These are phyloP conservation scores for Cryptococcus hybrid DNA, from an alignment of 1,284 basidiomycete genomes.

Conservation along the genomic window DNA sequence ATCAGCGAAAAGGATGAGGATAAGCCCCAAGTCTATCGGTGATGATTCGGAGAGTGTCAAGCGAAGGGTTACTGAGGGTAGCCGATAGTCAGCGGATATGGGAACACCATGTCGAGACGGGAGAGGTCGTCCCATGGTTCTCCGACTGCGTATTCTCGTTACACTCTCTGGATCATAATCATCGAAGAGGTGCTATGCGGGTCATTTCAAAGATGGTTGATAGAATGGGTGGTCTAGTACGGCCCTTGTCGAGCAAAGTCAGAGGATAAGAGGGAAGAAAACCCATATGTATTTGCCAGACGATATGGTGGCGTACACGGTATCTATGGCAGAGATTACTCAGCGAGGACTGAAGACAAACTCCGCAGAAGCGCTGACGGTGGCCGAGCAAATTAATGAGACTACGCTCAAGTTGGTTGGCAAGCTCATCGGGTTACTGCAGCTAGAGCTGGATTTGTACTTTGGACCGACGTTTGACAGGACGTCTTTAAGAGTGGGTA, in stretches of 20 bases:
- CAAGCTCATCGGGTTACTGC: constrained; percentile 66
- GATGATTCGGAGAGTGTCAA: constrained; percentile 44
- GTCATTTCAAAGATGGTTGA: constrained; percentile 41
- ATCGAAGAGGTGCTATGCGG: constrained; percentile 27
- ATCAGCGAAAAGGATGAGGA: constrained; percentile 18
- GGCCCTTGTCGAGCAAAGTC: constrained; percentile 46
- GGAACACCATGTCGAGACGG: constrained; percentile 49
- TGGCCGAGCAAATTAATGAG: constrained; percentile 74
- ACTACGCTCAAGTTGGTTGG: constrained; percentile 72
- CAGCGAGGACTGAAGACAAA: constrained; percentile 63
- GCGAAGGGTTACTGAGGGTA: constrained; percentile 41
- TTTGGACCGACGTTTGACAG: constrained; percentile 57
- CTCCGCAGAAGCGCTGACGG: constrained; percentile 46
- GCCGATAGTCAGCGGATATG: constrained; percentile 46
- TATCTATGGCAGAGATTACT: constrained; percentile 76
- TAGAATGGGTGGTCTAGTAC: constrained; percentile 37
- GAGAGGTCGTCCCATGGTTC: constrained; percentile 48
- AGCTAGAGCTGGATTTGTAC: constrained; percentile 46
- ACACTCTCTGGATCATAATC: constrained; percentile 24
- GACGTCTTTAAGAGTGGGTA: constrained; percentile 69
- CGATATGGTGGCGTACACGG: constrained; percentile 84
- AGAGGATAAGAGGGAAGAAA: constrained; percentile 43
- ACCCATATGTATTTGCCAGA: constrained; percentile 74
- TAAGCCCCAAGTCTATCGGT: constrained; percentile 31
- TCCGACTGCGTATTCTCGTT: constrained; percentile 36